phyloP scores from a whole-genome alignment of 2,329 filamentous ascomycete genomes.

The Ophiostoma sp. region DNA sequence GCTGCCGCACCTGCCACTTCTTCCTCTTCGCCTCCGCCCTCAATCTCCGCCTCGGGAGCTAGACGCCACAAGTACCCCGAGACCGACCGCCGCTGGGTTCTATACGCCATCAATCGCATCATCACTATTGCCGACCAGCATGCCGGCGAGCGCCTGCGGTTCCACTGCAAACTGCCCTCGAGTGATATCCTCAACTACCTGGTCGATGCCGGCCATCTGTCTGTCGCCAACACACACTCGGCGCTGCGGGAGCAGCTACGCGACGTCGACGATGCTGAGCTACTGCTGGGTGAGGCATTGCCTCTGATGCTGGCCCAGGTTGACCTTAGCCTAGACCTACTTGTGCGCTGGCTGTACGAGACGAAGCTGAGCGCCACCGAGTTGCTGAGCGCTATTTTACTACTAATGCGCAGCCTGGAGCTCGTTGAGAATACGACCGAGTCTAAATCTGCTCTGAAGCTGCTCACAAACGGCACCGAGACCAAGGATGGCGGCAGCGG shows the following conservation, averaged over 20 bases:
- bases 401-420: conserved; percentile 65
- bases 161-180: conserved; percentile 42
- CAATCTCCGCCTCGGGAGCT: not conserved
- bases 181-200: conserved; percentile 56
- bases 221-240: conserved; percentile 53
- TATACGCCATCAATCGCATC: conserved; percentile 58
- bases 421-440: conserved; percentile 44
- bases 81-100: conserved; percentile 60
- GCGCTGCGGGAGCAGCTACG: conserved; percentile 49
- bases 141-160: conserved; percentile 30
- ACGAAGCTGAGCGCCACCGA: conserved; percentile 63
- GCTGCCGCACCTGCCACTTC: not conserved
- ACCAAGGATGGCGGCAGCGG: conserved; percentile 30
- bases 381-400: conserved; percentile 59
- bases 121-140: conserved; percentile 34
- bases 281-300: conserved; percentile 55
- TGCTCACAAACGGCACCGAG: conserved; percentile 33
- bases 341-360: conserved; percentile 59
- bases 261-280: conserved; percentile 39
- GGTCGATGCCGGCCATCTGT: conserved; percentile 55
- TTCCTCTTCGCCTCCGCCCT: not conserved
- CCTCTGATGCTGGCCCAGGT: conserved; percentile 57
- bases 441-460: conserved; percentile 32
- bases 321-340: conserved; percentile 63
- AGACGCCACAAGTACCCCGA: conserved; percentile 42